A percentile compares a stretch with the other conserved stretches of the same genome.
phyloP scores from a whole-genome alignment of 1,284 basidiomycete genomes.

The Ustilago bromivora region DNA sequence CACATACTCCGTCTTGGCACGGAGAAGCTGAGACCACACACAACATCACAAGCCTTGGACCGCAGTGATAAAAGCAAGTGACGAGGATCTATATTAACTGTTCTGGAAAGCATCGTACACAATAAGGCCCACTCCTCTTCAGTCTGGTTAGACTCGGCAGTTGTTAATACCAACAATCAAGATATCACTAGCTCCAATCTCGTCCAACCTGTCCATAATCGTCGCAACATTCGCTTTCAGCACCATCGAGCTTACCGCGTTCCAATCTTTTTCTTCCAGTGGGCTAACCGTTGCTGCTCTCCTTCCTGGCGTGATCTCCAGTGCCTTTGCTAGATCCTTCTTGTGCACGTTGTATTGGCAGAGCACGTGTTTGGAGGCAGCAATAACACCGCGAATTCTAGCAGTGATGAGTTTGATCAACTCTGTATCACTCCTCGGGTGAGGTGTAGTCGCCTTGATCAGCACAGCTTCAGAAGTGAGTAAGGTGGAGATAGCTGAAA shows the following conservation, averaged over 20 bases:
- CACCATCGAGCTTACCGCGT: constrained; percentile 93
- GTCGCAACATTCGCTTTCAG: constrained; percentile 83
- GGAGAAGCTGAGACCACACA: not conserved
- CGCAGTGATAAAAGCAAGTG: not conserved
- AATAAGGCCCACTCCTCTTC: not conserved
- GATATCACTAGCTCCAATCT: constrained; percentile 88
- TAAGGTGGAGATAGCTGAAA: constrained; percentile 85
- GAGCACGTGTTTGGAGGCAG: constrained; percentile 86
- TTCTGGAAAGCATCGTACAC: not conserved
- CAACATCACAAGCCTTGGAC: not conserved
- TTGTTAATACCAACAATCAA: constrained; percentile 90
- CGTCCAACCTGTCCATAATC: constrained; percentile 89
- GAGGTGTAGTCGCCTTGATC: constrained; percentile 81
- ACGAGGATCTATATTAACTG: not conserved
- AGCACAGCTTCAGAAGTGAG: constrained; percentile 91
- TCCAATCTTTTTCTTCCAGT: constrained; percentile 84
- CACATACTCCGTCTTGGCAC: not conserved
- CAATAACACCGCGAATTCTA: constrained; percentile 92
- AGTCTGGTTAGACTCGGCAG: constrained; percentile 80
- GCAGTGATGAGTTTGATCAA: constrained; percentile 85
- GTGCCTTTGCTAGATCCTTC: constrained; percentile 76
- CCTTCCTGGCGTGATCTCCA: constrained; percentile 85
- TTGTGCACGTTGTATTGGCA: constrained; percentile 91
- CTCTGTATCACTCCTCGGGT: constrained; percentile 75
- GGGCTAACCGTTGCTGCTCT: constrained; percentile 90